Conservation (phyloP, 2,329 filamentous ascomycete species). For the Fusarium longipes region DNA sequence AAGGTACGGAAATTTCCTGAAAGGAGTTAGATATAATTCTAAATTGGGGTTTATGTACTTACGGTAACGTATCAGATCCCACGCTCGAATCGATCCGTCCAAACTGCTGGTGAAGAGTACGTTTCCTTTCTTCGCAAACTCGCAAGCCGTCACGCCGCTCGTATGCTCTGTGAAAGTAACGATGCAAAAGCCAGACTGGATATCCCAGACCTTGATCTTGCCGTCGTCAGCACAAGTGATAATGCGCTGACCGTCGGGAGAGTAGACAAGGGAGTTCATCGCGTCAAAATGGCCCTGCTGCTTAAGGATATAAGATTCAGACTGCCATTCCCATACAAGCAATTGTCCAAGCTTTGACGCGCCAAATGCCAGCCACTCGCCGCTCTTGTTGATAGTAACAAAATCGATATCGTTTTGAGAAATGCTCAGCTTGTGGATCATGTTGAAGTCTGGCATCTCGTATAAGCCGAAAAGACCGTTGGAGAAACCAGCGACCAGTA, state of each 20-base stretch:
- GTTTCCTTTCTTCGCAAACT: conserved; percentile 94
- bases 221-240: conserved; percentile 96
- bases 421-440: conserved; percentile 92
- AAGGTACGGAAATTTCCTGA: conserved; percentile 98
- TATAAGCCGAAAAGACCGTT: conserved; percentile 94
- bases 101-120: conserved; percentile 95
- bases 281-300: conserved; percentile 98
- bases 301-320: conserved; percentile 97
- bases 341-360: conserved; percentile 95
- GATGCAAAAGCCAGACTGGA: conserved; percentile 95
- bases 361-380: conserved; percentile 97
- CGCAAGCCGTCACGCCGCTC: conserved; percentile 91
- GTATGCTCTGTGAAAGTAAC: conserved; percentile 98
- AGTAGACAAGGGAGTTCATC: conserved; percentile 93
- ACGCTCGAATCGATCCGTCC: conserved; percentile 93
- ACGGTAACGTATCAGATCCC: conserved; percentile 96
- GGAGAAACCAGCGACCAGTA: conserved; percentile 97
- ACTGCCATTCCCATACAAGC: conserved; percentile 99
- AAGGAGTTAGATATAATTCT: too few species aligned
- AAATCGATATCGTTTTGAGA: conserved; percentile 97
- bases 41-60: too few species aligned
- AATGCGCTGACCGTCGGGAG: conserved; percentile 91
- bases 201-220: conserved; percentile 99
- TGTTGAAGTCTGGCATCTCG: conserved; percentile 94
- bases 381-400: conserved; percentile 91